Percentiles rank a stretch among this genome's conserved stretches.
Conservation (phyloP, 1,284 basidiomycete species). For the Rhodotorula glutinis region DNA sequence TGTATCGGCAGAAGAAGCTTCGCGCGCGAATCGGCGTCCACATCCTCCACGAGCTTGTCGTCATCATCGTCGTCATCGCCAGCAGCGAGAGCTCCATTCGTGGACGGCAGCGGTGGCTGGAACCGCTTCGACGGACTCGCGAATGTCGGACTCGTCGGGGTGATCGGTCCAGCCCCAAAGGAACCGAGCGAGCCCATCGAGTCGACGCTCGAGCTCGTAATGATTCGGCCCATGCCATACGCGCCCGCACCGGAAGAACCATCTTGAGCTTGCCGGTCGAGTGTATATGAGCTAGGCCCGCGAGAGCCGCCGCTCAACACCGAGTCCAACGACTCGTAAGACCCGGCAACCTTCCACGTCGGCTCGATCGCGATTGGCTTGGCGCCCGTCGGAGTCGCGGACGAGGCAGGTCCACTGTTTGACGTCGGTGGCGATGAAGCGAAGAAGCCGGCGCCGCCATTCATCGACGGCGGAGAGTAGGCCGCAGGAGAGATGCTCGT, state of each 20-base stretch:
- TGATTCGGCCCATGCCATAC: slow-evolving; percentile 2
- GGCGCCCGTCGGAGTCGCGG: background rate
- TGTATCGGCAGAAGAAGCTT: background rate
- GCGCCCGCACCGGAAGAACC: background rate
- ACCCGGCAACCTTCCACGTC: background rate
- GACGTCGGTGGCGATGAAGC: slow-evolving; percentile 8
- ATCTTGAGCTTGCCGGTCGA: background rate
- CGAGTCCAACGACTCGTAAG: slow-evolving; percentile 28
- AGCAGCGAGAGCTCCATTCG: background rate
- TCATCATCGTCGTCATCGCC: slow-evolving; percentile 14
- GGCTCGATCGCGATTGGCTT: slow-evolving; percentile 19
- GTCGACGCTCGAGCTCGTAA: slow-evolving; percentile 29
- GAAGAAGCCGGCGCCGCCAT: background rate
- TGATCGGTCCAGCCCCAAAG: slow-evolving; percentile 11
- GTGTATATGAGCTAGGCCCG: background rate
- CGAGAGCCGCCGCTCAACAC: slow-evolving; percentile 10
- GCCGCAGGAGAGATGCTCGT: slow-evolving; percentile 31
- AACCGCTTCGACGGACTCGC: slow-evolving; percentile 10
- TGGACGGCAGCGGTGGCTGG: slow-evolving; percentile 2
- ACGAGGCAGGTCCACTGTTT: slow-evolving; percentile 5
- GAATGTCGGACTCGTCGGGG: slow-evolving; percentile 24
- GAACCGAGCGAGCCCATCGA: slow-evolving; percentile 20
- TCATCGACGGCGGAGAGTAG: slow-evolving; percentile 24
- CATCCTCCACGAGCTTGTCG: slow-evolving; percentile 27
- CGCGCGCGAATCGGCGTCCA: slow-evolving; percentile 5